phyloP scores from a whole-genome alignment of 352 stramenopile species.

The Phytophthora palmivora region DNA sequence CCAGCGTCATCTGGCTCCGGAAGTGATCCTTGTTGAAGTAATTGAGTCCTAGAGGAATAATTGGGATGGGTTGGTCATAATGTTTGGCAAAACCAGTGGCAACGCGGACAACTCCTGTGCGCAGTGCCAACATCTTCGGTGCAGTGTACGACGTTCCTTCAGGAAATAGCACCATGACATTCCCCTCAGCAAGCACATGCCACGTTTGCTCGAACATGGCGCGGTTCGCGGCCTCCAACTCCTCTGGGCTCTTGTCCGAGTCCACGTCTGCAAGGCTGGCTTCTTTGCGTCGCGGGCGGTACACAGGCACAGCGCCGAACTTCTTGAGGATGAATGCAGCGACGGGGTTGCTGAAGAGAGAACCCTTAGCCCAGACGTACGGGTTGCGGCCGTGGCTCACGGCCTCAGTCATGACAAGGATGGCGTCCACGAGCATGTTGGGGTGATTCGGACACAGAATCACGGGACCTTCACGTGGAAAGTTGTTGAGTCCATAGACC shows the following conservation, averaged over 20 bases:
- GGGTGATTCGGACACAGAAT: constrained; percentile 85
- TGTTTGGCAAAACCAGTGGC: constrained; percentile 75
- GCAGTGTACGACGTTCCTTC: constrained; percentile 85
- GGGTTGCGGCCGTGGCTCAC: constrained; percentile 57
- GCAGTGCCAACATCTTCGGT: constrained; percentile 79
- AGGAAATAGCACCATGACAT: constrained; percentile 83
- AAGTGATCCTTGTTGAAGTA: constrained; percentile 90
- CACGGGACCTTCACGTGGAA: constrained; percentile 78
- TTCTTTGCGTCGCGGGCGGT: constrained; percentile 54
- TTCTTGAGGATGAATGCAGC: constrained; percentile 46
- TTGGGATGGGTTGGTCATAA: constrained; percentile 73
- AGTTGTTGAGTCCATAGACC: constrained; percentile 81
- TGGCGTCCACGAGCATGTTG: constrained; percentile 84
- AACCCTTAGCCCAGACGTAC: constrained; percentile 83
- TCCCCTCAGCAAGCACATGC: constrained; percentile 58
- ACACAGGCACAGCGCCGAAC: constrained; percentile 76
- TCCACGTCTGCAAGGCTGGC: constrained; percentile 65
- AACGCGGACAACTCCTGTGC: constrained; percentile 76
- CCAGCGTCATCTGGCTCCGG: constrained; percentile 71
- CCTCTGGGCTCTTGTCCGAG: constrained; percentile 63
- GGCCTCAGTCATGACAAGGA: constrained; percentile 81
- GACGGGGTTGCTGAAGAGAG: constrained; percentile 71
- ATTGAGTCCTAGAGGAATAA: constrained; percentile 75
- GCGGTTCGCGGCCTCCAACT: constrained; percentile 68
- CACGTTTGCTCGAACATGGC: constrained; percentile 84